A percentile compares a stretch with the other conserved stretches of the same genome.
Conservation (phyloP, 1,139 yeast species). For the Suhomyces bolitotheri region DNA sequence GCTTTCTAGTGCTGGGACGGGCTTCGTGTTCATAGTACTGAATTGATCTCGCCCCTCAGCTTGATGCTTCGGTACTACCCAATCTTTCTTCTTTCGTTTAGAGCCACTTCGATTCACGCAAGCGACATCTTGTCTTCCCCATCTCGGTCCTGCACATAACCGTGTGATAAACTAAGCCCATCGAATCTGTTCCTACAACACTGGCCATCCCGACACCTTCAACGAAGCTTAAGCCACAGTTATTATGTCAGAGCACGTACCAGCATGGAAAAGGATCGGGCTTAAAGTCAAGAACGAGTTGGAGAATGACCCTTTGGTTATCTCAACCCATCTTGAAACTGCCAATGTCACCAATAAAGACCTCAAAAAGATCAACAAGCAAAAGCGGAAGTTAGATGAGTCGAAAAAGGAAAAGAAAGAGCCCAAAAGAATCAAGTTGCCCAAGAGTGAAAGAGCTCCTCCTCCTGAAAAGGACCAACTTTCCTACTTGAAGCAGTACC, state of each 20-base stretch:
- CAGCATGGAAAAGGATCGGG: slow-evolving; percentile 92
- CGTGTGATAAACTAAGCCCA: slow-evolving; percentile 1
- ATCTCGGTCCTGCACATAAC: slow-evolving; percentile 6
- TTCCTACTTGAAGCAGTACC: slow-evolving; percentile 67
- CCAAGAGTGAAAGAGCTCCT: slow-evolving; percentile 70
- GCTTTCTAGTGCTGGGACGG: too few species aligned
- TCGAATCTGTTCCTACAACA: neutral
- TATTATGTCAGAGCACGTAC: slow-evolving; percentile 40
- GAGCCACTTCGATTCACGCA: too few species aligned
- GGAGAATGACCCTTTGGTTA: slow-evolving; percentile 42
- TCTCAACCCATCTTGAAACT: slow-evolving; percentile 46
- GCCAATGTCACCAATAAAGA: slow-evolving; percentile 49
- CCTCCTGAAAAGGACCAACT: slow-evolving; percentile 85
- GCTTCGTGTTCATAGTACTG: too few species aligned
- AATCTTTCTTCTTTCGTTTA: neutral
- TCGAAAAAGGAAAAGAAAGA: slow-evolving; percentile 46
- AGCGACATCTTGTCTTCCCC: neutral
- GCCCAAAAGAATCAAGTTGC: slow-evolving; percentile 73
- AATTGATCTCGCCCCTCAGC: too few species aligned
- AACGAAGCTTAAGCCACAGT: neutral
- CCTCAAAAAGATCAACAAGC: slow-evolving; percentile 46
- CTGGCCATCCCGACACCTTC: neutral
- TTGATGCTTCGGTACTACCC: too few species aligned
- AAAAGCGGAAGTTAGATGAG: slow-evolving; percentile 30
- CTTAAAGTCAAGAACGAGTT: slow-evolving; percentile 53